Conservation (phyloP, 257 asterid species). For the Asclepias syriaca region DNA sequence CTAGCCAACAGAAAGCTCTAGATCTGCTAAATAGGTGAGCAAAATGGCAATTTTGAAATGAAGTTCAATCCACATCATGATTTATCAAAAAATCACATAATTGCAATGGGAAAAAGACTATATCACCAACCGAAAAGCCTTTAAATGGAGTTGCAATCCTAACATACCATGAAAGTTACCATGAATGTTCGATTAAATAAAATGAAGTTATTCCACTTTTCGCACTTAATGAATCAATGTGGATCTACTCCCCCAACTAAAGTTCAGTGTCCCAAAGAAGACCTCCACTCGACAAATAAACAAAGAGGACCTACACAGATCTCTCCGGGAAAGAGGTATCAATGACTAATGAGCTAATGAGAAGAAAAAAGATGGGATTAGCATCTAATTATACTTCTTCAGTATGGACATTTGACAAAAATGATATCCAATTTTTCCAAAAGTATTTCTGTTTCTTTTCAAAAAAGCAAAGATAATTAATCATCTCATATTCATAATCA, state of each 20-base stretch:
- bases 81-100: background rate
- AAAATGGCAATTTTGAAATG: background rate
- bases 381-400: background rate
- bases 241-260: background rate
- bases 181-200: background rate
- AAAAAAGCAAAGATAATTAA: background rate
- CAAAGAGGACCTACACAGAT: background rate
- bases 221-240: background rate
- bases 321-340: background rate
- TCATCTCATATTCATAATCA: background rate
- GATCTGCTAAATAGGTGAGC: background rate
- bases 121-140: background rate
- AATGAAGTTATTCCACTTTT: background rate
- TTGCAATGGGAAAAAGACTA: background rate
- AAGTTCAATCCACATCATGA: background rate
- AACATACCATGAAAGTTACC: background rate
- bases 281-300: background rate
- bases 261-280: background rate
- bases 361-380: background rate
- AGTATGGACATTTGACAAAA: slow-evolving; percentile 2
- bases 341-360: too few relatives aligned
- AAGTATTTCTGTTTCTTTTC: background rate
- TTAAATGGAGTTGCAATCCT: background rate
- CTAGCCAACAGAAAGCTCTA: background rate
- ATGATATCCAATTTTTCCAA: background rate